Percentiles rank a stretch among this genome's conserved stretches.
phyloP scores from a whole-genome alignment of 257 asterid species.

The Primulina eburnea region DNA sequence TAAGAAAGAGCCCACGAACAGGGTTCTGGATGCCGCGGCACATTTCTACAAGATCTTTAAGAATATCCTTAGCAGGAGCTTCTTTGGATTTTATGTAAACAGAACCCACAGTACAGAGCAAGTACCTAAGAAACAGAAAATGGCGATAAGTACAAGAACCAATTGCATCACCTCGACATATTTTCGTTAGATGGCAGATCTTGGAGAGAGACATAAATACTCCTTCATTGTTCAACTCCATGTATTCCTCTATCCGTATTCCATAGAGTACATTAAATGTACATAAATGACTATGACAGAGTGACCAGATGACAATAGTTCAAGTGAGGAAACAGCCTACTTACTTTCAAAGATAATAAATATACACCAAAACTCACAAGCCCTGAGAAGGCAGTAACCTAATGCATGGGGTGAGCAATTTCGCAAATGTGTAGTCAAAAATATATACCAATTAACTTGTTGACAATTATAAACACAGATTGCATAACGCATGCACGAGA shows the following conservation, averaged over 20 bases:
- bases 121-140: conserved; percentile 56
- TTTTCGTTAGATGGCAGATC: conserved; percentile 4
- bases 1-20: conserved; percentile 87
- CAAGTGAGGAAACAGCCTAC: conserved; percentile 1
- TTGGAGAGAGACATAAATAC: not conserved
- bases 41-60: conserved; percentile 98
- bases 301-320: conserved; percentile 11
- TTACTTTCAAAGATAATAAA: conserved; percentile 6
- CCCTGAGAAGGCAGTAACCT: conserved; percentile 14
- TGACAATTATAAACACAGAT: conserved; percentile 4
- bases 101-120: conserved; percentile 95
- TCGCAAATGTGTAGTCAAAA: conserved; percentile 5
- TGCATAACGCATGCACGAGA: conserved; percentile 7
- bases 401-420: conserved; percentile 11
- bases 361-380: not conserved
- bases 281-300: too few species aligned
- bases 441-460: conserved; percentile 16
- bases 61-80: conserved; percentile 97
- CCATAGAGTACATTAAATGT: too few species aligned
- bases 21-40: conserved; percentile 97
- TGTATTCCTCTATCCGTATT: too few species aligned
- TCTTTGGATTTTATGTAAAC: conserved; percentile 95
- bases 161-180: not conserved
- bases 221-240: not conserved
- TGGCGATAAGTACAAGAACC: conserved; percentile 15